A percentile compares a stretch with the other conserved stretches of the same genome.
These are phyloP conservation scores for Oryza longistaminata DNA, from an alignment of 176 grass and related monocot species.

Conservation along the genomic window DNA sequence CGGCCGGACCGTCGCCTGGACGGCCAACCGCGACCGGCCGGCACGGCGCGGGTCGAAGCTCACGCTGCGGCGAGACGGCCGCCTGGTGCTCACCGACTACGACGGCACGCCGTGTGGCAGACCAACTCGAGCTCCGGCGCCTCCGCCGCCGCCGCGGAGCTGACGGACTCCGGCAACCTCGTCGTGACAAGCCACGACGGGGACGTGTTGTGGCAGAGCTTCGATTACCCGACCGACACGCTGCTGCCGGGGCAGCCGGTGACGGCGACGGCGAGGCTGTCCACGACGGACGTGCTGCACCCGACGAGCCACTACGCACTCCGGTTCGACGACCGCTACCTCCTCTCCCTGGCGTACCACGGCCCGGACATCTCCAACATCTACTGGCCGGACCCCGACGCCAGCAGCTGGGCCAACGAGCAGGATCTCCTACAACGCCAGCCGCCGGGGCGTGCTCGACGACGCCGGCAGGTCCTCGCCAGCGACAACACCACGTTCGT, in stretches of 20 bases:
- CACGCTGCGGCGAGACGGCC: conserved; percentile 14
- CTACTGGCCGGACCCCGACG: conserved; percentile 41
- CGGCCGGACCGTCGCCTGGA: conserved; percentile 36
- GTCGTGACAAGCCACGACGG: conserved; percentile 8
- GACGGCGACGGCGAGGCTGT: conserved; percentile 20
- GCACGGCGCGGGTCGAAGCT: conserved; percentile 18
- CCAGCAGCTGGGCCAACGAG: conserved; percentile 31
- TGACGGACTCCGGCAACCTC: conserved; percentile 31
- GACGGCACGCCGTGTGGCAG: conserved; percentile 24
- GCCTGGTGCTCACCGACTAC: conserved; percentile 18
- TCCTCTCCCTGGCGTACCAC: conserved; percentile 34
- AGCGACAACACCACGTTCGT: conserved; percentile 39
- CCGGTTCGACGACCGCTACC: conserved; percentile 19
- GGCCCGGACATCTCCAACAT: conserved; percentile 37
- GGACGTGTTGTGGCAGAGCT: conserved; percentile 37
- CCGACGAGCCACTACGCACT: conserved; percentile 33
- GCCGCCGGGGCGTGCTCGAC: conserved; percentile 34
- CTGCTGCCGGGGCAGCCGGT: conserved; percentile 32
- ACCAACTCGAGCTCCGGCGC: conserved; percentile 5
- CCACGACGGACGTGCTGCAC: conserved; percentile 24
- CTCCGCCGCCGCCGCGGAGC: conserved; percentile 1
- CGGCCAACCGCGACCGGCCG: conserved; percentile 23
- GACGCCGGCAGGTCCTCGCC: conserved; percentile 22
- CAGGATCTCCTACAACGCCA: conserved; percentile 35
- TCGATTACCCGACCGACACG: conserved; percentile 28